Evolutionary conservation across 345 rosid genomes (phyloP).

Genomic region (Eucalyptus tenuipes): DNA sequence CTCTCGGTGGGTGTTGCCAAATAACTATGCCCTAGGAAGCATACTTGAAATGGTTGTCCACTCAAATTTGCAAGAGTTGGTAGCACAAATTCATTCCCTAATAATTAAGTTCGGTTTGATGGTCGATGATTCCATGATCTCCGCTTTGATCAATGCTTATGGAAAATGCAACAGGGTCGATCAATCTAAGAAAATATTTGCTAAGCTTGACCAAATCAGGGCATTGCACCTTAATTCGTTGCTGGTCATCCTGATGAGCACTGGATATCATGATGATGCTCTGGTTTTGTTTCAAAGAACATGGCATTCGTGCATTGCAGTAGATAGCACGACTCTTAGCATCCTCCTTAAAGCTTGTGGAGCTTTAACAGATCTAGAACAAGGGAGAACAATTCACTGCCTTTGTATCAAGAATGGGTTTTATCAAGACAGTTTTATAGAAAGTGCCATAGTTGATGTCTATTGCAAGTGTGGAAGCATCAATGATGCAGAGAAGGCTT

Average conservation of each 20-base stretch:
- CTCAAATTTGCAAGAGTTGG: conserved; percentile 6
- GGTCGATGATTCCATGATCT: conserved; percentile 11
- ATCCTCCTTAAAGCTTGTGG: conserved; percentile 22
- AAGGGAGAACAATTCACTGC: conserved; percentile 21
- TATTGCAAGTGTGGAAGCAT: conserved; percentile 34
- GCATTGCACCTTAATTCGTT: conserved; percentile 10
- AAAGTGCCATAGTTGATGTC: conserved; percentile 23
- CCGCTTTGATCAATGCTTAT: conserved; percentile 19
- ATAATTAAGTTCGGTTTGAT: conserved; percentile 17
- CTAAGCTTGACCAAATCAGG: conserved; percentile 3
- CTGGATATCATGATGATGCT: conserved; percentile 11
- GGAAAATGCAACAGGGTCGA: conserved; percentile 9
- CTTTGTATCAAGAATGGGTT: conserved; percentile 14
- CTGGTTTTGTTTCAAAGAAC: conserved; percentile 10
- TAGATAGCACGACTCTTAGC: conserved; percentile 17
- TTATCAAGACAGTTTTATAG: conserved; percentile 10
- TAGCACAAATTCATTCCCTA: conserved; percentile 15
- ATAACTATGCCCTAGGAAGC: conserved; percentile 13
- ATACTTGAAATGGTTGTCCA: conserved; percentile 15
- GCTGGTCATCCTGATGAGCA: conserved; percentile 4
- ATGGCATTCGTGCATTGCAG: background rate
- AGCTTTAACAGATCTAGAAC: conserved; percentile 18
- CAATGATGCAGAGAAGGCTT: conserved; percentile 17
- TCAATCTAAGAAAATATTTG: conserved; percentile 10
- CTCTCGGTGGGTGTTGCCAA: background rate